These are phyloP conservation scores for Cercospora janseana DNA, from an alignment of 2,329 filamentous ascomycete genomes.

Conservation along the genomic window DNA sequence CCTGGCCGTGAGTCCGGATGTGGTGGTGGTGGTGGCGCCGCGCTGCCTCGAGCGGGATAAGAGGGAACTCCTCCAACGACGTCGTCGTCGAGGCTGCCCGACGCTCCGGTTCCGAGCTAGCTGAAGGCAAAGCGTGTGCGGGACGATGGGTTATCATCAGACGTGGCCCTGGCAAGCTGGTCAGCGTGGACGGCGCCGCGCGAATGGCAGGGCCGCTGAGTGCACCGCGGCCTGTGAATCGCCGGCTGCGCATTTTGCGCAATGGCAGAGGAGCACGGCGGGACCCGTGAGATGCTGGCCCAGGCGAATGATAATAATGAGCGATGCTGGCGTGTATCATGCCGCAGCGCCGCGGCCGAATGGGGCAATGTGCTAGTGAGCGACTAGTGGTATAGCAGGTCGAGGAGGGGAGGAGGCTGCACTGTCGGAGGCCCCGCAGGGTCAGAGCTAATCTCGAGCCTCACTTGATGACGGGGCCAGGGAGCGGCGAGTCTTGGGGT, in stretches of 20 bases:
- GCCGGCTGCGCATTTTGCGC: neutral
- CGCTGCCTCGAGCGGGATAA: neutral
- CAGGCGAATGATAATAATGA: no score
- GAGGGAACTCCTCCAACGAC: neutral
- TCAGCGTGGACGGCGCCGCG: neutral
- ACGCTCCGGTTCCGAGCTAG: neutral
- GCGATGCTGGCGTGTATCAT: no score
- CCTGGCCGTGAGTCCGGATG: neutral
- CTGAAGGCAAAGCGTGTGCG: neutral
- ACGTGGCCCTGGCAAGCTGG: slow-evolving; percentile 1
- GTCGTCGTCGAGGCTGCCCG: neutral
- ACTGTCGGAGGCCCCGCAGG: no score
- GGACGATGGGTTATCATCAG: no score
- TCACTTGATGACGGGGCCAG: no score
- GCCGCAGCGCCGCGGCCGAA: no score
- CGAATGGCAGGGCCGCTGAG: neutral
- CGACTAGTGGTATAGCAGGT: no score
- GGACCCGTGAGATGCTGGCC: no score
- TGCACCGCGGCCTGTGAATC: slow-evolving; percentile 1
- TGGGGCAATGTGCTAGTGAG: no score
- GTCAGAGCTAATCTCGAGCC: no score
- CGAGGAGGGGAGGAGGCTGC: no score
- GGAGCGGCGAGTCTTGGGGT: no score
- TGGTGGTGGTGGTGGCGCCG: neutral
- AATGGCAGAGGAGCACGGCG: neutral